Conservation (phyloP, 495 filamentous ascomycete species). For the Tuber calosporum region DNA sequence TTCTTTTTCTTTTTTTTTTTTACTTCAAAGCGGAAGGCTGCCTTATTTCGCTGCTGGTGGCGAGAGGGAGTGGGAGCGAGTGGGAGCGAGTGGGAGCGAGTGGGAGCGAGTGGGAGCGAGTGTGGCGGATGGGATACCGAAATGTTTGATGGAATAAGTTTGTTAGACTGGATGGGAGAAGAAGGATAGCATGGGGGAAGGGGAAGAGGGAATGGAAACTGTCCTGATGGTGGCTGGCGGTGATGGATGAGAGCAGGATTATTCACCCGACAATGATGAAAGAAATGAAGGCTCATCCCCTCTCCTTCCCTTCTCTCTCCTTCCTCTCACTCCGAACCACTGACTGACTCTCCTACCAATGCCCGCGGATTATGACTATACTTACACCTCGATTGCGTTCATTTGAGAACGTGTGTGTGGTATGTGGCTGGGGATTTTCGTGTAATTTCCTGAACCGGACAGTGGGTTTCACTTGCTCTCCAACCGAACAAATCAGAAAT, state of each 20-base stretch:
- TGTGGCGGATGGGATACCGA: background rate
- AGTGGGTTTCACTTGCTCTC: too few relatives aligned
- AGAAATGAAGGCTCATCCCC: background rate
- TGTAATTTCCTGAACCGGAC: background rate
- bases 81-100: too few relatives aligned
- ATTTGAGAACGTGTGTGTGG: background rate
- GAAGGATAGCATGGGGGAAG: conserved; percentile 1
- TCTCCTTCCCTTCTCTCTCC: conserved; percentile 10
- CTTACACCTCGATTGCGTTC: background rate
- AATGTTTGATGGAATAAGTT: background rate
- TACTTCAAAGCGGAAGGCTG: background rate
- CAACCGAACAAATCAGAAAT: background rate
- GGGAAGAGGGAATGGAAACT: conserved; percentile 20
- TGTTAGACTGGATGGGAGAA: background rate
- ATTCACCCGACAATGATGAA: conserved; percentile 6
- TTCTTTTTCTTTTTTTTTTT: background rate
- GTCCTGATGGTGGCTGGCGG: conserved; percentile 28
- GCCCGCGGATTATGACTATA: background rate
- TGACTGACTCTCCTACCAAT: background rate
- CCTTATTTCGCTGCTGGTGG: background rate
- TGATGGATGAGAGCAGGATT: conserved; percentile 24
- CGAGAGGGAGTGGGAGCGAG: background rate
- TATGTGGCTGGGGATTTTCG: background rate
- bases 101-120: too few relatives aligned
- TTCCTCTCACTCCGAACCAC: conserved; percentile 9